Base-by-base conservation (phyloP, 306 rosid species). In the Lupinus albus region DNA sequence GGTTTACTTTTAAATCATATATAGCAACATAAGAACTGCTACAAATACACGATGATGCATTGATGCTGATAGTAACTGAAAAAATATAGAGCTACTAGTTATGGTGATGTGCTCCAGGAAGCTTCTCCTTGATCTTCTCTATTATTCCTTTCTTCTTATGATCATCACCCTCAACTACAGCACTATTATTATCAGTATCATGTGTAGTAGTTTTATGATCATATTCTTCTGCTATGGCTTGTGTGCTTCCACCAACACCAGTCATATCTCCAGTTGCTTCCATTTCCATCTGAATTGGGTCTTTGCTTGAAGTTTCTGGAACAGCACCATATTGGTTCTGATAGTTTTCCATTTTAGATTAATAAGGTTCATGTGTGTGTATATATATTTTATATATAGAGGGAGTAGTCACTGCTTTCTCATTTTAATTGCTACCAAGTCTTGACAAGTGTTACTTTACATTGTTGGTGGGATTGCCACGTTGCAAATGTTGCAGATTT, bases 261-360 rank as follows among this genome's bases (percentile, higher is more conserved):
- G 59, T 63, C 35, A 55, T 70, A 63, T 64, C 70, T 3, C 65
- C 77, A 28, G 41, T 16, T 7, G 20, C 3, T 1, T 78, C 81
- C 57, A 67, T 67, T 60, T 60, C 81, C 54, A n/a, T 62, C 72
- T 56, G 69, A 39, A 76, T 50, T 15, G 75, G 50, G 41, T 76
- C 18, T 48, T 46, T 46, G 63, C 70, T 72, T 20, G 14, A 11
- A 20, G 25, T 20, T 2, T 1, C 2, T 14, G 81, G 60, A 67
- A 76, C 81, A 1, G 81, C 84, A 48, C 84, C 79, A 2, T 76
- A 80, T 45, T 76, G 84, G 56, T 80, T 80, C 53, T 80, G 81
- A 63, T 67, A 80, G 7, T 76, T 50, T 13, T 36, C 69, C 81
- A 76, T 80, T 52, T 4, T 13, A 2, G 8, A 9, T 51, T 51